phyloP scores from a whole-genome alignment of 1,139 yeast species.

The Suhomyces terraborum region DNA sequence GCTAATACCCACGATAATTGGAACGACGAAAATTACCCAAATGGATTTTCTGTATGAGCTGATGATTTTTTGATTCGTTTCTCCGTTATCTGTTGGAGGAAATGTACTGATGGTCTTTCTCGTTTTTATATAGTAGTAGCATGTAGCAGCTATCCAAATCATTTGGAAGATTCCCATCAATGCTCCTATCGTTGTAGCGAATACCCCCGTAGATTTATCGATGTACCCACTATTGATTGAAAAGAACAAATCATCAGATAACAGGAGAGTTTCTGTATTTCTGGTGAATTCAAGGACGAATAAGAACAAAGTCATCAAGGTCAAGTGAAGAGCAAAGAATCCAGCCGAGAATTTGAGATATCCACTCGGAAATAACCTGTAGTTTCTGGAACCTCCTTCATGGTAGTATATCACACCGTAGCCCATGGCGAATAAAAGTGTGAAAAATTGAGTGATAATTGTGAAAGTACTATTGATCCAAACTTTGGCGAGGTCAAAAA shows the following conservation, averaged over 20 bases:
- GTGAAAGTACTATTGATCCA: conserved; percentile 1
- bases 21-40: conserved; percentile 32
- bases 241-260: conserved; percentile 3
- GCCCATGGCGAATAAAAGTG: conserved; percentile 42
- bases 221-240: conserved; percentile 2
- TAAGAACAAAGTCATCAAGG: not conserved
- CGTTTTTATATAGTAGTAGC: conserved; percentile 32
- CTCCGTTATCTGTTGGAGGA: conserved; percentile 31
- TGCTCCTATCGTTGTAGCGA: not conserved
- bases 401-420: conserved; percentile 41
- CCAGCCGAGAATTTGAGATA: conserved; percentile 22
- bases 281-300: not conserved
- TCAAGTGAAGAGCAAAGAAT: conserved; percentile 14
- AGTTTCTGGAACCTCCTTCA: conserved; percentile 28
- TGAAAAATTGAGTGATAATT: conserved; percentile 14
- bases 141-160: conserved; percentile 22
- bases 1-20: conserved; percentile 22
- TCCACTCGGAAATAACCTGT: conserved; percentile 29
- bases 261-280: not conserved
- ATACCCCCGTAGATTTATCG: not conserved
- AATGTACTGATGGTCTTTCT: conserved; percentile 32
- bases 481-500: conserved; percentile 18
- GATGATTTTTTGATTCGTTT: conserved; percentile 24
- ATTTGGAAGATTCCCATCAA: not conserved
- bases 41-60: conserved; percentile 35